Evolutionary conservation across 441 rosid species (phyloP).

Genomic region (Euphorbia celastroides): DNA sequence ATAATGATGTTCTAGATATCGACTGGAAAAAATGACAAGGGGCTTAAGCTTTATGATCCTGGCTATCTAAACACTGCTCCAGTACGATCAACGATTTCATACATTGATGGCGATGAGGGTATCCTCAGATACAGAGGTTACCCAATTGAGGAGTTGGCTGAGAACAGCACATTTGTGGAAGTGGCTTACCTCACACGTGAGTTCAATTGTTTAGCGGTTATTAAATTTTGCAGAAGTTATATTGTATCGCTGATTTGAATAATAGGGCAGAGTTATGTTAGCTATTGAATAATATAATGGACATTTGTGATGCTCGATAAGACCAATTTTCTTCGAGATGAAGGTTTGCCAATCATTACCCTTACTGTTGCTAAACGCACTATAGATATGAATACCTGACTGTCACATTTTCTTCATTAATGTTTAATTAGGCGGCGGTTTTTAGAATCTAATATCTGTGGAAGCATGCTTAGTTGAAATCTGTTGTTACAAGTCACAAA

Average conservation of each 20-base stretch:
- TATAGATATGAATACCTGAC: not conserved
- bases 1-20: slow-evolving; percentile 40
- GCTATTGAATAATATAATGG: not conserved
- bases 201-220: slow-evolving; percentile 14
- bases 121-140: slow-evolving; percentile 77
- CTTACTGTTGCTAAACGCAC: not conserved
- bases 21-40: slow-evolving; percentile 76
- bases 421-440: not conserved
- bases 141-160: slow-evolving; percentile 80
- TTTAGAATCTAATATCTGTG: not conserved
- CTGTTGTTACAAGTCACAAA: not conserved
- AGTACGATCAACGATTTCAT: slow-evolving; percentile 71
- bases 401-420: not conserved
- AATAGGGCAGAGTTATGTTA: not conserved
- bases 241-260: not conserved
- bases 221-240: not conserved
- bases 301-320: not conserved
- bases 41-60: slow-evolving; percentile 81
- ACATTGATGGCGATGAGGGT: slow-evolving; percentile 88
- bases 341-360: not conserved
- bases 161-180: slow-evolving; percentile 69
- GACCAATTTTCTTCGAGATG: not conserved
- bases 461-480: not conserved
- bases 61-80: slow-evolving; percentile 96
- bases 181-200: slow-evolving; percentile 55